Evolutionary conservation across 75 land plant species (phyloP), one percentile per base, ranked within the genome.

Genomic region (Ceratopteris richardii): DNA sequence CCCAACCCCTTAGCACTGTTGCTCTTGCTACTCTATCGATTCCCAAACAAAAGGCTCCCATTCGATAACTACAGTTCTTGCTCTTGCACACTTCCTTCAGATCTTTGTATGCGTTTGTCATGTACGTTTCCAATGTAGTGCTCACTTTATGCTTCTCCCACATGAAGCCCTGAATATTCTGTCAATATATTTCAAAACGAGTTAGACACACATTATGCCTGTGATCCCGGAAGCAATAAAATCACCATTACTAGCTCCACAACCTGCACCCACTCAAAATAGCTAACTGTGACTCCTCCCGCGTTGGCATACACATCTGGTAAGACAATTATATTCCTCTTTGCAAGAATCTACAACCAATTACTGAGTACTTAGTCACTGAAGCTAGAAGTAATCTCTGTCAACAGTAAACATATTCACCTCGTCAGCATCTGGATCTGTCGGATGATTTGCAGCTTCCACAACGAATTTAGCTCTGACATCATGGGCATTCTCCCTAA

Each of bases 241-340:
- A 33, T 33, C 3, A 33, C 9, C 37, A 33, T 4, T 3, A 4
- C 7, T 9, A 4, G 3, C 9, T 4, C 30, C n/a, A n/a, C n/a
- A 77, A 90, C 96, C 96, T 90, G 96, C 63, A 90, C 96, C 96
- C 96, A 90, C 73, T 90, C 96, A 40, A 90, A 90, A 55, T 90
- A 90, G 75, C 96, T 90, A 16, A 90, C 96, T 56, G 85, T 90
- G 9, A 90, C 96, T 31, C 96, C 96, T 9, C 96, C 96, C 39
- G 93, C 70, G 66, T 90, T 86, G 21, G 96, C 71, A 48, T 58
- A 76, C 19, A 76, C 62, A 51, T 76, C 78, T 36, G 78, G 78
- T 61, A 74, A 3, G 19, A 75, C 44, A 26, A 80, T 53, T 24
- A 86, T 82, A 19, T 86, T 86, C 66, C 10, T 54, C 30, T 54